Evolutionary conservation across 2,329 filamentous ascomycete genomes (phyloP).

Genomic region (Trichoderma sp.): DNA sequence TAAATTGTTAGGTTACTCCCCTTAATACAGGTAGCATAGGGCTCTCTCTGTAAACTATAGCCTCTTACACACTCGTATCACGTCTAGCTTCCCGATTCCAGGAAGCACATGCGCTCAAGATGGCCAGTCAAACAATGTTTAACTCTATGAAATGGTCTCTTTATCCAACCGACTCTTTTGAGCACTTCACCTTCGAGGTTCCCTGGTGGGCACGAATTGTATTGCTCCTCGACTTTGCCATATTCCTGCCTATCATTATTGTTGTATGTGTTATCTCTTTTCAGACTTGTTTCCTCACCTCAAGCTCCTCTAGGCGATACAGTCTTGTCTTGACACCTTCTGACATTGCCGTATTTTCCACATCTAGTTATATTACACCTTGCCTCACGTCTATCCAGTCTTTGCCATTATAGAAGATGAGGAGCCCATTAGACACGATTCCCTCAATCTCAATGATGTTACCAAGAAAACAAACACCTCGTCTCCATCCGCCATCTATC

Average conservation of each 20-base stretch:
- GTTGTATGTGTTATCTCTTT: not conserved
- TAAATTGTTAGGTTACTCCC: not conserved
- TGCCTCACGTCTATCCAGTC: not conserved
- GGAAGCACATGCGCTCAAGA: not conserved
- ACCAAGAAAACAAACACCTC: not conserved
- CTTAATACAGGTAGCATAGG: not conserved
- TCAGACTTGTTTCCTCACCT: not conserved
- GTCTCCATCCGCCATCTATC: not conserved
- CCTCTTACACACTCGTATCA: not conserved
- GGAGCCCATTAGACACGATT: not conserved
- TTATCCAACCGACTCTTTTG: not conserved
- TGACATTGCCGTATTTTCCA: not conserved
- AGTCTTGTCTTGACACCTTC: not conserved
- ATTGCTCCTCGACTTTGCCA: not conserved
- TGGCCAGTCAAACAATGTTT: not conserved
- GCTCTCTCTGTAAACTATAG: not conserved
- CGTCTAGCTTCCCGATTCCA: not conserved
- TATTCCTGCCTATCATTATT: not conserved
- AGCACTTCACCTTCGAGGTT: not conserved
- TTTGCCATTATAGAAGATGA: not conserved
- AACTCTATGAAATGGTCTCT: not conserved
- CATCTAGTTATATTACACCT: not conserved
- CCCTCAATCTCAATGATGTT: not conserved
- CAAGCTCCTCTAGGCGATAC: accelerated
- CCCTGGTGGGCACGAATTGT: not conserved